These are phyloP conservation scores for Diversispora eburnea DNA, from an alignment of 192 early-diverging fungal species.

Conservation along the genomic window DNA sequence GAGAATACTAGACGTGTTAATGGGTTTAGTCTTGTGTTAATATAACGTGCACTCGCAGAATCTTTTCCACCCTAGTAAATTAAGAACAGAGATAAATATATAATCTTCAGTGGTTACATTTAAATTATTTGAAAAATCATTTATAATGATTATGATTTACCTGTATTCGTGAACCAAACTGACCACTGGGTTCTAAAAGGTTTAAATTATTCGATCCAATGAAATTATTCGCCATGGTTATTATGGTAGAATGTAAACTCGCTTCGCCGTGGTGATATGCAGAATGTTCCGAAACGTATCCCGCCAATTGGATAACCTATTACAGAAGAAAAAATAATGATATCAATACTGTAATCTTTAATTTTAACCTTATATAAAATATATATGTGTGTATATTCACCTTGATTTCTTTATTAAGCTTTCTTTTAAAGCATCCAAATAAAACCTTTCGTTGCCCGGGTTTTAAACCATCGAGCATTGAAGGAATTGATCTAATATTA, in stretches of 20 bases:
- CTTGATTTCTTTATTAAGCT: conserved; percentile 64
- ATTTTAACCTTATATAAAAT: no score
- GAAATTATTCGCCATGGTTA: conserved; percentile 91
- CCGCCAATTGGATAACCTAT: conserved; percentile 70
- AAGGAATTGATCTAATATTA: conserved; percentile 92
- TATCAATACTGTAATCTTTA: no score
- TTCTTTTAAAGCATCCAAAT: conserved; percentile 80
- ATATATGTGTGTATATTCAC: conserved; percentile 14
- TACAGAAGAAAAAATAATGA: no score
- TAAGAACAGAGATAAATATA: no score
- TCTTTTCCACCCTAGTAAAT: conserved; percentile 69
- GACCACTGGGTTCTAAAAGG: conserved; percentile 77
- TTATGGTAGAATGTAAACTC: conserved; percentile 78
- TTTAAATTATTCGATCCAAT: conserved; percentile 94
- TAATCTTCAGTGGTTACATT: no score
- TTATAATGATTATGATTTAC: conserved; percentile 23
- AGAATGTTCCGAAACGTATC: conserved; percentile 84
- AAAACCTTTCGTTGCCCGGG: conserved; percentile 96
- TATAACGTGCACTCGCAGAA: conserved; percentile 96
- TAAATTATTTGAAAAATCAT: no score
- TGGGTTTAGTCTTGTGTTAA: conserved; percentile 71
- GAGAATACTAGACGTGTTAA: conserved; percentile 78
- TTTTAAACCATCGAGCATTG: conserved; percentile 91
- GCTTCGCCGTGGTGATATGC: conserved; percentile 97
- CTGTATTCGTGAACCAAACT: conserved; percentile 88